Conservation (phyloP, 2,329 filamentous ascomycete species). For the Leptosphaerulina australis region DNA sequence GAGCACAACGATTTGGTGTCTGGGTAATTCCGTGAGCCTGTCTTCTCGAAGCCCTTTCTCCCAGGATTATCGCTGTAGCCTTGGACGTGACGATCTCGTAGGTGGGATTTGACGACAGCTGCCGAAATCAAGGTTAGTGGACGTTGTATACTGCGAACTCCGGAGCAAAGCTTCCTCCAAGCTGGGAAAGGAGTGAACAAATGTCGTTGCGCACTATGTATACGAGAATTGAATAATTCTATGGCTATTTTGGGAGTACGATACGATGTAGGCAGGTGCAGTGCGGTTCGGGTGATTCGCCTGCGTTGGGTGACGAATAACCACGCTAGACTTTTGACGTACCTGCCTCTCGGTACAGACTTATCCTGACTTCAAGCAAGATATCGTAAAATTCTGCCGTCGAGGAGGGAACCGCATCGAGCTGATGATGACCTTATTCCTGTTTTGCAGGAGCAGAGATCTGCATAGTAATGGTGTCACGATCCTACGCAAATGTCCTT, state of each 20-base stretch:
- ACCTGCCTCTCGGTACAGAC: constrained; percentile 25
- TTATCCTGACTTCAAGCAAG: constrained; percentile 23
- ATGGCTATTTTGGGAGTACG: constrained; percentile 10
- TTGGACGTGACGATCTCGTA: constrained; percentile 22
- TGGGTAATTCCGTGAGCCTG: constrained; percentile 27
- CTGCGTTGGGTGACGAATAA: constrained; percentile 4
- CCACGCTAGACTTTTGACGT: constrained; percentile 13
- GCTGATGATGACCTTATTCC: constrained; percentile 7
- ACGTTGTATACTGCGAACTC: constrained; percentile 1
- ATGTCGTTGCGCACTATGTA: constrained; percentile 10
- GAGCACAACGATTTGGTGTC: constrained; percentile 14
- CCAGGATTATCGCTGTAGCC: constrained; percentile 30
- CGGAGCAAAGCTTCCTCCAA: not conserved
- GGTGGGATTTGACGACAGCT: constrained; percentile 19
- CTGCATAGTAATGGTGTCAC: constrained; percentile 10
- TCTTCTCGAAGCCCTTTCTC: constrained; percentile 29
- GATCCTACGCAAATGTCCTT: constrained; percentile 13
- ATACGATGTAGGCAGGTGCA: constrained; percentile 10
- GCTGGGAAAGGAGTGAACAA: not conserved
- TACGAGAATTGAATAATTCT: constrained; percentile 4
- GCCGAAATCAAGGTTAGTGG: constrained; percentile 9
- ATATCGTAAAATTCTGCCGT: constrained; percentile 20
- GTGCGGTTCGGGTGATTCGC: constrained; percentile 9
- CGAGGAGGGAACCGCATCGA: constrained; percentile 17
- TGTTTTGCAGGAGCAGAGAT: constrained; percentile 10